These are phyloP conservation scores for Brassica cretica DNA, from an alignment of 345 rosid species.

Conservation along the genomic window DNA sequence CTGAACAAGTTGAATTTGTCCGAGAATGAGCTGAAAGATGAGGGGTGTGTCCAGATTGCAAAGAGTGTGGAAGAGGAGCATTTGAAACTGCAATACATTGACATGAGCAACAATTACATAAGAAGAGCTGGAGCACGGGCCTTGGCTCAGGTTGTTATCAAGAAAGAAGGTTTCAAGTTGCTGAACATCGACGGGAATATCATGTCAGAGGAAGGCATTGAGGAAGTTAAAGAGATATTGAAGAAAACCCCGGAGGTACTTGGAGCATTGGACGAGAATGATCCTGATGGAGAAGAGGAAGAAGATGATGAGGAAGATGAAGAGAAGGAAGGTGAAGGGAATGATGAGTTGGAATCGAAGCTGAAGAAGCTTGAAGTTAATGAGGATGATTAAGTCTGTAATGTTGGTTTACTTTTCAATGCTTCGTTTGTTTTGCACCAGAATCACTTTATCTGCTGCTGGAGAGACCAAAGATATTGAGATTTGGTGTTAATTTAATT, in stretches of 20 bases:
- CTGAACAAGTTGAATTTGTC: not conserved
- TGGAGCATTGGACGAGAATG: not conserved
- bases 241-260: not conserved
- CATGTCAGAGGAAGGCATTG: not conserved
- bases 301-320: not conserved
- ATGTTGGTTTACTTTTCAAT: not conserved
- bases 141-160: not conserved
- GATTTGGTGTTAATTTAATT: not conserved
- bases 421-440: not conserved
- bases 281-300: not conserved
- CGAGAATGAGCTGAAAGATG: conserved; percentile 2
- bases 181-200: not conserved
- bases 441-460: not conserved
- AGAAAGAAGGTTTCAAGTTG: not conserved
- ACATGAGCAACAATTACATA: not conserved
- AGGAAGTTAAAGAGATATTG: not conserved
- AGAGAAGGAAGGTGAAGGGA: not conserved
- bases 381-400: not conserved
- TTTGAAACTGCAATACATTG: not conserved
- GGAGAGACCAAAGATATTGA: not conserved
- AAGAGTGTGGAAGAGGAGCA: not conserved
- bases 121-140: not conserved
- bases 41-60: not conserved
- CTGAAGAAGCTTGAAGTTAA: not conserved
- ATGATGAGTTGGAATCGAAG: not conserved